phyloP scores from a whole-genome alignment of 805 yeast genomes.

The Candida xiaguanensis region DNA sequence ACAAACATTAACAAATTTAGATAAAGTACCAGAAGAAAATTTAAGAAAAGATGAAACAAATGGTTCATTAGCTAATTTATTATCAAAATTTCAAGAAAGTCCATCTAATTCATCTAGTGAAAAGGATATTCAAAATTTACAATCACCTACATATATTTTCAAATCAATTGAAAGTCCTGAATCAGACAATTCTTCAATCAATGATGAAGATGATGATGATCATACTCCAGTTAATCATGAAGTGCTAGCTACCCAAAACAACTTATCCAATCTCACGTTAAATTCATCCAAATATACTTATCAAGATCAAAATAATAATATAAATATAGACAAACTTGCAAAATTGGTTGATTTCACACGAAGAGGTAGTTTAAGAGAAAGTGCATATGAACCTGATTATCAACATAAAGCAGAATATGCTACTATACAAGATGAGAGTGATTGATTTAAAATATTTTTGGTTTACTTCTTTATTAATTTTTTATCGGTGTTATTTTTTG shows the following conservation, averaged over 20 bases:
- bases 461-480: neutral
- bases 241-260: constrained; percentile 4
- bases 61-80: constrained; percentile 6
- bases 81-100: constrained; percentile 4
- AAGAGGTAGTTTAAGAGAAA: constrained; percentile 38
- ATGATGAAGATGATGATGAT: neutral
- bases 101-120: constrained; percentile 2
- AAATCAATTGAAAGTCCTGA: constrained; percentile 2
- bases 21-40: constrained; percentile 26
- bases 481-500: constrained; percentile 1
- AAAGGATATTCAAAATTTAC: neutral
- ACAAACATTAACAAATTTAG: constrained; percentile 17
- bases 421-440: constrained; percentile 31
- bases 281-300: constrained; percentile 11
- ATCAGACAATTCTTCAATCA: neutral
- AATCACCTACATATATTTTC: neutral
- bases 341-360: constrained; percentile 48
- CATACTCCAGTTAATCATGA: constrained; percentile 13
- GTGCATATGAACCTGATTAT: constrained; percentile 31
- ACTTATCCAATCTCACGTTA: constrained; percentile 21
- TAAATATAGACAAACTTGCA: constrained; percentile 18
- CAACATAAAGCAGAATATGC: constrained; percentile 31
- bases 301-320: constrained; percentile 2
- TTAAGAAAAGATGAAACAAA: constrained; percentile 5
- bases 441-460: constrained; percentile 10